These are phyloP conservation scores for Emericellopsis cladophorae DNA, from an alignment of 2,329 filamentous ascomycete species.

Conservation along the genomic window DNA sequence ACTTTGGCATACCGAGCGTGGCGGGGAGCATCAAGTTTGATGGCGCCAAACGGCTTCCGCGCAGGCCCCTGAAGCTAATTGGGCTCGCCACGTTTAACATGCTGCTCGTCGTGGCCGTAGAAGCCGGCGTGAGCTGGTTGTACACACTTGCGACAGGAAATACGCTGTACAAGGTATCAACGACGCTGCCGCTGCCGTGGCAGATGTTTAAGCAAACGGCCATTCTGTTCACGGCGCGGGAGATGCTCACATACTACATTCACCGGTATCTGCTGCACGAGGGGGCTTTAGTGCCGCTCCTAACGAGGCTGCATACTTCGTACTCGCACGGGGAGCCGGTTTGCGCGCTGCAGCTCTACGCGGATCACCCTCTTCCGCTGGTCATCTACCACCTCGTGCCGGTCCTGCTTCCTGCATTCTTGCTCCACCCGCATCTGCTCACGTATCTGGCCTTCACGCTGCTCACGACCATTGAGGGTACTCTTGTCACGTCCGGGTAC, in stretches of 20 bases:
- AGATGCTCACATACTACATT: slow-evolving; percentile 58
- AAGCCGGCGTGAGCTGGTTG: slow-evolving; percentile 25
- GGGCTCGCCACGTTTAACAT: slow-evolving; percentile 33
- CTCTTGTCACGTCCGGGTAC: slow-evolving; percentile 56
- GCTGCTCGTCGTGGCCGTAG: slow-evolving; percentile 25
- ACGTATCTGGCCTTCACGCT: slow-evolving; percentile 55
- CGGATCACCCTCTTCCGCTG: slow-evolving; percentile 56
- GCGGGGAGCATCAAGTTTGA: slow-evolving; percentile 57
- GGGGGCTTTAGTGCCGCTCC: slow-evolving; percentile 5
- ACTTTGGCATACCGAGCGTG: slow-evolving; percentile 56
- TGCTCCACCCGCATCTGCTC: slow-evolving; percentile 59
- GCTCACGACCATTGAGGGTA: slow-evolving; percentile 53
- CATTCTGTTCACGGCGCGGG: slow-evolving; percentile 29
- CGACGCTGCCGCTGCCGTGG: slow-evolving; percentile 39
- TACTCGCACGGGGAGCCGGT: slow-evolving; percentile 36
- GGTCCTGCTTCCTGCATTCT: slow-evolving; percentile 49
- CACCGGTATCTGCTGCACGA: slow-evolving; percentile 62
- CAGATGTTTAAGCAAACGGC: slow-evolving; percentile 35
- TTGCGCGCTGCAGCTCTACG: slow-evolving; percentile 47
- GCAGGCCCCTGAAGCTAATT: slow-evolving; percentile 6
- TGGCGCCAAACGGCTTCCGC: slow-evolving; percentile 29
- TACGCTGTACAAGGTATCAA: slow-evolving; percentile 33
- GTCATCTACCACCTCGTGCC: slow-evolving; percentile 52
- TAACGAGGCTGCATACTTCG: slow-evolving; percentile 27
- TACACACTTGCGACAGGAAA: slow-evolving; percentile 15